phyloP scores from a whole-genome alignment of 176 grass and related monocot genomes.

The Eleusine coracana region DNA sequence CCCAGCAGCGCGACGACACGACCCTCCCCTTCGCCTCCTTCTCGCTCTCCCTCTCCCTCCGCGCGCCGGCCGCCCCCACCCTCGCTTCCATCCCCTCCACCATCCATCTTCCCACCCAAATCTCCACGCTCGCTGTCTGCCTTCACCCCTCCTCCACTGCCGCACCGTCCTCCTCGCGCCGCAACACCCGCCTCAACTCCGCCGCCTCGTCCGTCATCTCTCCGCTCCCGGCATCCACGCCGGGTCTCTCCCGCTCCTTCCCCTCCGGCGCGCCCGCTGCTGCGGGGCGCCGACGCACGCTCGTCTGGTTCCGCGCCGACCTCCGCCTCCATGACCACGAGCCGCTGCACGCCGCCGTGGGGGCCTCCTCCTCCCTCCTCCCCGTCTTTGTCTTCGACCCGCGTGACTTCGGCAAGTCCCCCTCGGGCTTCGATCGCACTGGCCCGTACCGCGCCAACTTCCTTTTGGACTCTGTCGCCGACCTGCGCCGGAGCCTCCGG shows the following conservation, averaged over 20 bases:
- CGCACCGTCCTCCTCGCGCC: constrained; percentile 42
- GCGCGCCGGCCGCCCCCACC: constrained; percentile 34
- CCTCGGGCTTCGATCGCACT: constrained; percentile 75
- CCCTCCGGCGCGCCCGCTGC: constrained; percentile 49
- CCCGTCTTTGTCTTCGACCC: constrained; percentile 85
- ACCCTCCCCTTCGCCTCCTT: constrained; percentile 64
- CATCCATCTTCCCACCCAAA: constrained; percentile 62
- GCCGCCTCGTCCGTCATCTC: constrained; percentile 59
- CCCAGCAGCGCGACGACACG: constrained; percentile 42
- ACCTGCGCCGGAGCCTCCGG: constrained; percentile 71
- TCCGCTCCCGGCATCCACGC: constrained; percentile 50
- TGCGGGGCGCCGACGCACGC: constrained; percentile 63
- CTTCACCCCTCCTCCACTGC: constrained; percentile 46
- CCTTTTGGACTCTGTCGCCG: constrained; percentile 79
- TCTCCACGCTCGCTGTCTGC: constrained; percentile 56
- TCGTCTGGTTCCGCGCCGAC: constrained; percentile 88
- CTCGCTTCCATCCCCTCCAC: constrained; percentile 55
- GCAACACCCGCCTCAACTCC: constrained; percentile 34
- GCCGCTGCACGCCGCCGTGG: constrained; percentile 49
- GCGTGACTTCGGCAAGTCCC: constrained; percentile 67
- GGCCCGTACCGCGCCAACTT: constrained; percentile 68
- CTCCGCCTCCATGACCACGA: constrained; percentile 87
- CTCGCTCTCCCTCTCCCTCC: constrained; percentile 53
- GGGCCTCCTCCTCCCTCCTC: constrained; percentile 70
- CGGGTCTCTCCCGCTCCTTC: constrained; percentile 48